Base-by-base conservation (phyloP, 108 stramenopile species). In the Cyclotella kingstonii region DNA sequence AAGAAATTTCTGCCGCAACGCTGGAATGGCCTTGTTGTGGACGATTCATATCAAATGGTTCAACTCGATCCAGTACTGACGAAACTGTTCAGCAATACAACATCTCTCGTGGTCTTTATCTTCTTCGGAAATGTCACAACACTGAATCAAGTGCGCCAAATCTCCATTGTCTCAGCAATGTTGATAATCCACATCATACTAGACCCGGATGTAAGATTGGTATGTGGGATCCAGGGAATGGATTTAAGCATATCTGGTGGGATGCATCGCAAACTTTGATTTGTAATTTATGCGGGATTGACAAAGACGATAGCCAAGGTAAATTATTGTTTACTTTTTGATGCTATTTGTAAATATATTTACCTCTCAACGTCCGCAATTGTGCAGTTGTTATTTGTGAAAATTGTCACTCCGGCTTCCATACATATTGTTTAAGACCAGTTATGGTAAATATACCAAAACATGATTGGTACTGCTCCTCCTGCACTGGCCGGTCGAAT, bases 371-470 rank as follows among this genome's bases (percentile, higher is more conserved):
- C 17, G 10, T 38, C 11, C 17, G 14, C 38, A 30, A 29, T 29
- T 36, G 5, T 1, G 3, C 53, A 54, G 72, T 73, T 39, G 73
- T 78, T 35, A 74, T 80, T 34, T 80, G 79, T 48, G 79, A 80
- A 27, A 45, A 52, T 15, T 80, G 79, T 45, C 66, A 80, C 51
- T 60, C 19, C 5, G 79, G 79, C 5, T 75, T 61, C 44, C 79
- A 80, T 47, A 70, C 70, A 14, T 80, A 80, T 50, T 80, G 79
- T 46, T 25, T 76, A 18, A 48, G 75, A 29, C 75, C 75, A 39
- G 75, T 80, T 10, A 76, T 80, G 69, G 73, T 75, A 2, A 76
- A 76, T 27, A 66, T 80, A 19, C 75, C 75, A 11, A 71, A 50
- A 18, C 31, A 63, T n/a, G 73, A 79, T 25, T 79, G 78, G 78